phyloP scores from a whole-genome alignment of 2,329 filamentous ascomycete species.

The Drechslera avenae region DNA sequence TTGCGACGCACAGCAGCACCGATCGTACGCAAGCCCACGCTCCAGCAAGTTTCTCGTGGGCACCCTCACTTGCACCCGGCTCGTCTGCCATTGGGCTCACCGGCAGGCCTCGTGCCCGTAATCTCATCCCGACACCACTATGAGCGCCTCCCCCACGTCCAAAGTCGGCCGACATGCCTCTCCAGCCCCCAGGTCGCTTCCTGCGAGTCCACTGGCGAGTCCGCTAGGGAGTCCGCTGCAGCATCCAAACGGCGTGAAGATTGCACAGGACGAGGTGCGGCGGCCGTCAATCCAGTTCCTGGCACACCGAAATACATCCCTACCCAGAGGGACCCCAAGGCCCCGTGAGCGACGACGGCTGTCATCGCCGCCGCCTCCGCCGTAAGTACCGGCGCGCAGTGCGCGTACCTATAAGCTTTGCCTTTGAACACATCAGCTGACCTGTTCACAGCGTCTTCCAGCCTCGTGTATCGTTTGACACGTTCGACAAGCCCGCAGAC shows the following conservation, averaged over 20 bases:
- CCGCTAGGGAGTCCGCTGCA: slow-evolving; percentile 31
- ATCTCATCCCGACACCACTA: slow-evolving; percentile 27
- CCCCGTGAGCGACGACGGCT: slow-evolving; percentile 43
- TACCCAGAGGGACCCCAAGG: slow-evolving; percentile 43
- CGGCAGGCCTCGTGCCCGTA: slow-evolving; percentile 26
- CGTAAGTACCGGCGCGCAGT: slow-evolving; percentile 41
- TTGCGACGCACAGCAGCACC: slow-evolving; percentile 32
- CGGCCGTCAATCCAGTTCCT: slow-evolving; percentile 49
- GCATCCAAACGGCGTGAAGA: slow-evolving; percentile 25
- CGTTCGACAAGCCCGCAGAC: slow-evolving; percentile 70
- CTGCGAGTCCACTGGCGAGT: too few relatives aligned
- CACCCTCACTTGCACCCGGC: slow-evolving; percentile 19
- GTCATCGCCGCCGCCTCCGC: slow-evolving; percentile 50
- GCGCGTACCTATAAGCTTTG: slow-evolving; percentile 16
- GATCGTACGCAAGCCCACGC: slow-evolving; percentile 33
- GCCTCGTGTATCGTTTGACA: slow-evolving; percentile 74
- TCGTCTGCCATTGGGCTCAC: slow-evolving; percentile 28
- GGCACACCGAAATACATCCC: slow-evolving; percentile 37
- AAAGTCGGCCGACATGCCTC: slow-evolving; percentile 35
- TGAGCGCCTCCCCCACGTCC: slow-evolving; percentile 45
- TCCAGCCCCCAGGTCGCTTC: slow-evolving; percentile 25
- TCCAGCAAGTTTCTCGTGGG: slow-evolving; percentile 27
- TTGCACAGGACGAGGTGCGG: slow-evolving; percentile 36
- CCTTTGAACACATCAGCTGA: slow-evolving; percentile 51
- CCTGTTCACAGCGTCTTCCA: slow-evolving; percentile 61